Evolutionary conservation across 352 stramenopile genomes (phyloP).

Genomic region (Aphanomyces astaci): DNA sequence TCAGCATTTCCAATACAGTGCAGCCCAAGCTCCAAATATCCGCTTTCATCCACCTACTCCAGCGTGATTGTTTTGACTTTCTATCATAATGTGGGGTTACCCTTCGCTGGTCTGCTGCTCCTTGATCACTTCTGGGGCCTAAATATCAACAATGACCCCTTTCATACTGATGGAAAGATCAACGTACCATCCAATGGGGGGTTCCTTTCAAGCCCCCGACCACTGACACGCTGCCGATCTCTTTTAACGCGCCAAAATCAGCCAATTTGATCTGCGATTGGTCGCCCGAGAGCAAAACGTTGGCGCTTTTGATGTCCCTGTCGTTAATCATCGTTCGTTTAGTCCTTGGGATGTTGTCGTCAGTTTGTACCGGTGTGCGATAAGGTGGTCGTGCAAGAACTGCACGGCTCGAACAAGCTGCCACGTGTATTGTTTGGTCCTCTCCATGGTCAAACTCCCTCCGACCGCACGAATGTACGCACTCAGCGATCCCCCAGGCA

Average conservation of each 20-base stretch:
- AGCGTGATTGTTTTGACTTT: conserved; percentile 13
- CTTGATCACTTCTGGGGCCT: conserved; percentile 80
- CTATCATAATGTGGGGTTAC: neutral
- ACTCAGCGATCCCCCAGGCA: conserved; percentile 69
- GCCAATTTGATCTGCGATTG: conserved; percentile 49
- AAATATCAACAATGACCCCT: too few relatives aligned
- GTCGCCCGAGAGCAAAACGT: conserved; percentile 51
- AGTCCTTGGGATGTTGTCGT: conserved; percentile 34
- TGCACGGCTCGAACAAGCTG: conserved; percentile 77
- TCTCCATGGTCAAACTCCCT: conserved; percentile 37
- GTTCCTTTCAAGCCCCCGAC: conserved; percentile 81
- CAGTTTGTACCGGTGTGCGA: conserved; percentile 83
- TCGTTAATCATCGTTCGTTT: conserved; percentile 14
- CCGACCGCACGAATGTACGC: conserved; percentile 37
- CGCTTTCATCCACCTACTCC: conserved; percentile 68
- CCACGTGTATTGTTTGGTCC: conserved; percentile 53
- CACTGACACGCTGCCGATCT: conserved; percentile 54
- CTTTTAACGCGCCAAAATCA: conserved; percentile 74
- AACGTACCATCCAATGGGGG: conserved; percentile 75
- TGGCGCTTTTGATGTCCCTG: conserved; percentile 78
- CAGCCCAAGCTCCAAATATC: conserved; percentile 92
- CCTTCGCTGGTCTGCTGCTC: conserved; percentile 40
- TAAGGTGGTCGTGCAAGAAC: conserved; percentile 80
- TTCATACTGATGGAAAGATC: too few relatives aligned
- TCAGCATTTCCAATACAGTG: conserved; percentile 90